These are phyloP conservation scores for Phytomonas sp. DNA, from an alignment of 208 protist genomes.

Conservation along the genomic window DNA sequence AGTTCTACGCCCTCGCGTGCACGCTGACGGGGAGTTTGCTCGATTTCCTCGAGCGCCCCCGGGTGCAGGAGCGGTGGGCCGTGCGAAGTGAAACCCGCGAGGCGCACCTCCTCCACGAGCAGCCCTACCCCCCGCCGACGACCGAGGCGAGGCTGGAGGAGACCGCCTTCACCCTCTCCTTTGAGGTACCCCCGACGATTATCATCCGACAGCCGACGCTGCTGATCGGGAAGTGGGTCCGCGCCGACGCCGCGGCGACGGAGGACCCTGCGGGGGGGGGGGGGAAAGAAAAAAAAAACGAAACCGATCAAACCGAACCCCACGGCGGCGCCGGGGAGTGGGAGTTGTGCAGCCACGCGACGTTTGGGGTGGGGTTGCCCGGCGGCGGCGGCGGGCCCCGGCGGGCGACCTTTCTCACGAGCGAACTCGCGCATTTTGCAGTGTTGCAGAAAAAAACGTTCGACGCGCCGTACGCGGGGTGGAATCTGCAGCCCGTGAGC, in stretches of 20 bases:
- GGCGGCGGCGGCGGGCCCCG: slow-evolving; percentile 12
- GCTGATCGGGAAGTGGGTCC: slow-evolving; percentile 82
- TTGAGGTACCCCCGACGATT: slow-evolving; percentile 74
- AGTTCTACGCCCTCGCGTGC: slow-evolving; percentile 86
- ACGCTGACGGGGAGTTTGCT: slow-evolving; percentile 82
- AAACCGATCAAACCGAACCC: not conserved
- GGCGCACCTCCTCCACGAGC: slow-evolving; percentile 54
- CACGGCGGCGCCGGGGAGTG: slow-evolving; percentile 40
- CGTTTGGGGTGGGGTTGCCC: slow-evolving; percentile 35
- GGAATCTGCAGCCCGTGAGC: slow-evolving; percentile 65
- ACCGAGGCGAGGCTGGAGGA: slow-evolving; percentile 50
- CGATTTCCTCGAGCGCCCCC: slow-evolving; percentile 68
- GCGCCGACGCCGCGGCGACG: no score
- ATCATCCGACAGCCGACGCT: slow-evolving; percentile 74
- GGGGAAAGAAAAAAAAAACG: not conserved
- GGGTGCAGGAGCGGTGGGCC: slow-evolving; percentile 66
- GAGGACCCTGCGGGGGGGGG: no score
- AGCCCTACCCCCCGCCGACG: slow-evolving; percentile 71
- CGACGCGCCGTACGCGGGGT: slow-evolving; percentile 85
- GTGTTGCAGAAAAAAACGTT: slow-evolving; percentile 87
- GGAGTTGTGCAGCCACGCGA: slow-evolving; percentile 79
- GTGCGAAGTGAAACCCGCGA: slow-evolving; percentile 58
- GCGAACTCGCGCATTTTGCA: slow-evolving; percentile 79
- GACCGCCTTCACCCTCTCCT: slow-evolving; percentile 68
- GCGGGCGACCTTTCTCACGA: slow-evolving; percentile 53